Evolutionary conservation across 116 monocot genomes (phyloP), one percentile per base, ranked within the genome.

Genomic region (Thalassia testudinum): DNA sequence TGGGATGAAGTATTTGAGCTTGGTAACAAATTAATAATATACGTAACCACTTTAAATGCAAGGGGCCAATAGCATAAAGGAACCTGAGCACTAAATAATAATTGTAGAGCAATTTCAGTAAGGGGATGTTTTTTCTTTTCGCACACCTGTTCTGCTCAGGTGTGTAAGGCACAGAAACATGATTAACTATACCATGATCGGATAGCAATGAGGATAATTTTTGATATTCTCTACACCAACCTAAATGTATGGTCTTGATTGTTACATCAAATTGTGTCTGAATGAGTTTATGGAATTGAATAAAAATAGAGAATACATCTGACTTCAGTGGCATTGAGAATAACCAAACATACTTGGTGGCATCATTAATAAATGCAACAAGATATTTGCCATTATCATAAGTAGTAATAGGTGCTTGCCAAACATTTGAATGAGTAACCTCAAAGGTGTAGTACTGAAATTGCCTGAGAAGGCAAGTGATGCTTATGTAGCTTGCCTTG

Each of bases 141-240:
- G 0, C 58, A 1, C 49, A 13, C 1, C 50, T 38, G 25, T 58
- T 66, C 50, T 57, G 57, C 26, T 66, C 21, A 15, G 19, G 57
- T 12, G 58, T 66, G n/a, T 66, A 34, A 1, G 57, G 47, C 11
- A 8, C 27, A 3, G 50, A 49, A 13, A 57, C 12, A 2, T 38
- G 25, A 58, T 66, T 57, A 12, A 40, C 7, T 11, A 40, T 40
- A 14, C 57, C 66, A 58, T 22, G 0, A 14, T n/a, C 0, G 1
- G n/a, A 1, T 10, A 65, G 27, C 16, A 29, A 56, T 11, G 10
- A 8, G 1, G 17, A 21, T 2, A 65, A 17, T 4, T 20, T 20
- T 1, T 43, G 19, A 23, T 56, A 65, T 34, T 65, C 56, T 16
- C 65, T 56, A n/a, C n/a, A n/a, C 48, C 48, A 56, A 49, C 56